Conservation (phyloP, 164 flowering plant species). For the Magnolia sinica region DNA sequence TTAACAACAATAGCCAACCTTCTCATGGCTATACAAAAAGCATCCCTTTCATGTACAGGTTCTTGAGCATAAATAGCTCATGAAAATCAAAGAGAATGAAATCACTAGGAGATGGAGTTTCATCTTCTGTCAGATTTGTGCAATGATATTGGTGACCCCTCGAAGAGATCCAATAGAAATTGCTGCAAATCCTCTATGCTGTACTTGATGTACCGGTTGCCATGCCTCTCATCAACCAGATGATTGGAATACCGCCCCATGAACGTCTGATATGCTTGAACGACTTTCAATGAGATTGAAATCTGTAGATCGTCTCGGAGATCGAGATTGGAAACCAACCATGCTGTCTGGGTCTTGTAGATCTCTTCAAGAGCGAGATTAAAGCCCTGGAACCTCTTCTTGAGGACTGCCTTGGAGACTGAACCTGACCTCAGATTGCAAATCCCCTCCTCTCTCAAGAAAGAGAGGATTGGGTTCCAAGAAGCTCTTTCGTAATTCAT, state of each 20-base stretch:
- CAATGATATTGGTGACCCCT: constrained; percentile 9
- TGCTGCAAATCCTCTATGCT: constrained; percentile 8
- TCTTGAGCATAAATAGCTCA: neutral
- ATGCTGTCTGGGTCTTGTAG: constrained; percentile 6
- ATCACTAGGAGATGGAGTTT: neutral
- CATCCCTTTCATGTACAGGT: neutral
- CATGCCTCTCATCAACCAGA: neutral
- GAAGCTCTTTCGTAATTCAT: constrained; percentile 64
- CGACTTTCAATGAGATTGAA: constrained; percentile 7
- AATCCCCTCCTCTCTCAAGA: constrained; percentile 57
- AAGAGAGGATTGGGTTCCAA: constrained; percentile 55
- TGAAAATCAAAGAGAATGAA: too few relatives aligned
- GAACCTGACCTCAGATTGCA: constrained; percentile 34
- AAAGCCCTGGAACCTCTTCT: constrained; percentile 56
- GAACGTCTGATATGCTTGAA: constrained; percentile 11
- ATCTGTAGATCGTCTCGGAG: constrained; percentile 9
- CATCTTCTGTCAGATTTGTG: neutral
- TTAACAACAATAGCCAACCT: neutral
- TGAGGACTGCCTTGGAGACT: constrained; percentile 37
- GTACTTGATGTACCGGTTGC: constrained; percentile 8
- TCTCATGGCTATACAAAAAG: too few relatives aligned
- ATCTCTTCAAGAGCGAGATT: constrained; percentile 38
- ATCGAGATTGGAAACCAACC: constrained; percentile 5
- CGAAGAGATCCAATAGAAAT: constrained; percentile 10
- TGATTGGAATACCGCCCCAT: constrained; percentile 4